Conservation (phyloP, 192 early-diverging fungal species). For the Rhizoclosmatium globosum region DNA sequence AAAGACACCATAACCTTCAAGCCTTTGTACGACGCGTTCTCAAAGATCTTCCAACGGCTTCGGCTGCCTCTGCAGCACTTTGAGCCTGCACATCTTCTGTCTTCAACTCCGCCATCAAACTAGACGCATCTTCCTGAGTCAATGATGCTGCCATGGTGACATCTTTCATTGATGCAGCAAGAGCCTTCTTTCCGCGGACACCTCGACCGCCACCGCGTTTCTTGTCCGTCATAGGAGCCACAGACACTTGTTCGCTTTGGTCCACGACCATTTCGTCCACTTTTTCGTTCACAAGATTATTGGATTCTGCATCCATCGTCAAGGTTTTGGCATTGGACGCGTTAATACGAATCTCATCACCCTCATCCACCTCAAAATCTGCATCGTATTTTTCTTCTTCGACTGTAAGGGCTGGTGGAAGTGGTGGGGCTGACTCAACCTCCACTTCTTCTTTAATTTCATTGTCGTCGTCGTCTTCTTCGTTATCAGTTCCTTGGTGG, state of each 20-base stretch:
- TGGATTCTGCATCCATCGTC: neutral
- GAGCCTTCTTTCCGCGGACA: neutral
- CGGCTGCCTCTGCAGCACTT: conserved; percentile 12
- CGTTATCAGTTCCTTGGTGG: conserved; percentile 1
- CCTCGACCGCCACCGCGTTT: neutral
- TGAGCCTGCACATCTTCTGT: neutral
- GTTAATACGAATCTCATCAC: neutral
- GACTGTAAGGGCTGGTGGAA: neutral
- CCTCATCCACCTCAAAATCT: conserved; percentile 8
- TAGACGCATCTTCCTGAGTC: neutral
- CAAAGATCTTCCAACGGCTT: conserved; percentile 8
- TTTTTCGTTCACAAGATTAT: neutral
- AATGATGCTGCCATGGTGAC: neutral
- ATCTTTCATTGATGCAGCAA: neutral
- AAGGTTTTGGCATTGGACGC: too few species aligned
- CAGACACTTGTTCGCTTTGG: neutral
- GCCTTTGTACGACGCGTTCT: neutral
- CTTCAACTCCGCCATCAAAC: neutral
- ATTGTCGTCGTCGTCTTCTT: conserved; percentile 5
- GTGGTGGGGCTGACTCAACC: neutral
- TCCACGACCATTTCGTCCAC: neutral
- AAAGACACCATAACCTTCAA: neutral
- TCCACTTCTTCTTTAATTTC: neutral
- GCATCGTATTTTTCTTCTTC: neutral
- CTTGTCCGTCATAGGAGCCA: neutral